Evolutionary conservation across 1,139 yeast genomes (phyloP).

Genomic region (Casaregolazyma lundiana): DNA sequence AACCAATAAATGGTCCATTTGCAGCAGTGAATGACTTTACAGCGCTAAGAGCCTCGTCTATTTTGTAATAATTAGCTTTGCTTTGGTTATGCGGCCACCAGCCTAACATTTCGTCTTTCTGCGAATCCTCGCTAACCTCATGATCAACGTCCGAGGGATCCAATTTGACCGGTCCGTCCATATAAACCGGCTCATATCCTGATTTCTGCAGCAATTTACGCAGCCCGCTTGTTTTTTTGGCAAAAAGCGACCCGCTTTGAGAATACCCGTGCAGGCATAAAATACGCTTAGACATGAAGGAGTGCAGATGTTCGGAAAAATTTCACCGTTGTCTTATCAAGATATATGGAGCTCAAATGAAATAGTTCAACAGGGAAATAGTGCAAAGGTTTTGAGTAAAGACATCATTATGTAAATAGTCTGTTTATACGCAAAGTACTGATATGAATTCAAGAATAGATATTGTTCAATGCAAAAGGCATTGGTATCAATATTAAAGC

Average conservation of each 20-base stretch:
- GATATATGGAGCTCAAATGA: too few species aligned
- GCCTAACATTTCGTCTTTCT: slow-evolving; percentile 41
- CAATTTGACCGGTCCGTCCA: slow-evolving; percentile 69
- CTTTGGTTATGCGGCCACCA: slow-evolving; percentile 43
- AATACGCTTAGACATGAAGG: slow-evolving; percentile 26
- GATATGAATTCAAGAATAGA: too few species aligned
- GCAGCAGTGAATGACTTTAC: slow-evolving; percentile 51
- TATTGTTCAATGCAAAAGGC: too few species aligned
- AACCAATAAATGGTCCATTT: slow-evolving; percentile 85
- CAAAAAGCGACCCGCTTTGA: slow-evolving; percentile 65
- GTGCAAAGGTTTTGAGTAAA: too few species aligned
- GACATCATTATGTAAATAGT: too few species aligned
- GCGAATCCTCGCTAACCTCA: slow-evolving; percentile 35
- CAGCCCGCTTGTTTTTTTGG: slow-evolving; percentile 74
- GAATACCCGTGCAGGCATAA: slow-evolving; percentile 55
- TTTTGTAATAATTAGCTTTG: slow-evolving; percentile 36
- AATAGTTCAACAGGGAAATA: too few species aligned
- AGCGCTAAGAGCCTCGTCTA: slow-evolving; percentile 46
- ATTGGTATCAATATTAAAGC: too few species aligned
- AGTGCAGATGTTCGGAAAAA: not conserved
- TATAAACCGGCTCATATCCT: slow-evolving; percentile 65
- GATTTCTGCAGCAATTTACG: slow-evolving; percentile 64
- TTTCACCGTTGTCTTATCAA: not conserved
- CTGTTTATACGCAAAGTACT: too few species aligned
- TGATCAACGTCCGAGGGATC: slow-evolving; percentile 67